Evolutionary conservation across 2,329 filamentous ascomycete genomes (phyloP).

Genomic region (Diaporthe capsici): DNA sequence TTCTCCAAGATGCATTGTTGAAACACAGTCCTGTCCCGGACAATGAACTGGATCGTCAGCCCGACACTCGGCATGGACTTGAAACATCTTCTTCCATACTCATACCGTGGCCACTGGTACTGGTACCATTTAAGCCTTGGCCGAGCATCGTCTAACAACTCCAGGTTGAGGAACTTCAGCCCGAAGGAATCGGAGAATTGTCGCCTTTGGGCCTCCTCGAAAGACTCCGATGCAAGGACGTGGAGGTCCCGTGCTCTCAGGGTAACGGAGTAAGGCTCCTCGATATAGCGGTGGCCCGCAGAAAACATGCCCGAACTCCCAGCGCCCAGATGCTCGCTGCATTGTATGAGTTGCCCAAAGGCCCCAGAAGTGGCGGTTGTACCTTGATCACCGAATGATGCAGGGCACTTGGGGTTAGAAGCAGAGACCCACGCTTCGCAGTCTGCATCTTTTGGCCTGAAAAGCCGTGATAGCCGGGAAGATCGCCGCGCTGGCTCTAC

Average conservation of each 20-base stretch:
- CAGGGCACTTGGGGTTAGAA: neutral
- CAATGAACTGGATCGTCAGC: constrained; percentile 11
- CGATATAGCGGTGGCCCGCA: neutral
- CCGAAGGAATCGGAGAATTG: neutral
- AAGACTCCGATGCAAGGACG: neutral
- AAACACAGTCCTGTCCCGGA: neutral
- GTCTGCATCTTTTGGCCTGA: neutral
- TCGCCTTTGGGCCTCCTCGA: neutral
- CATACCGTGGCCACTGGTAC: constrained; percentile 25
- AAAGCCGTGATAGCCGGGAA: neutral
- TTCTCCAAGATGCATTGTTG: constrained; percentile 26
- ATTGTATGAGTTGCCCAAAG: constrained; percentile 9
- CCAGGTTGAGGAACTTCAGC: neutral
- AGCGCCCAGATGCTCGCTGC: constrained; percentile 4
- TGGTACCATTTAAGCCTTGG: constrained; percentile 11
- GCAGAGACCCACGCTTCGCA: neutral
- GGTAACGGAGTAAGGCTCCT: neutral
- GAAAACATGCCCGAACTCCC: constrained; percentile 27
- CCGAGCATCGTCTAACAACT: too few species aligned
- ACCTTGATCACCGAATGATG: constrained; percentile 26
- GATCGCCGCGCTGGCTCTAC: neutral
- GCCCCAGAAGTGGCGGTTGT: constrained; percentile 16
- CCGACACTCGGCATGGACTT: neutral
- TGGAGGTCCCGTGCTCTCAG: fast-evolving
- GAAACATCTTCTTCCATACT: neutral